Base-by-base conservation (phyloP, 257 asterid genomes). In the Fraxinus excelsior region DNA sequence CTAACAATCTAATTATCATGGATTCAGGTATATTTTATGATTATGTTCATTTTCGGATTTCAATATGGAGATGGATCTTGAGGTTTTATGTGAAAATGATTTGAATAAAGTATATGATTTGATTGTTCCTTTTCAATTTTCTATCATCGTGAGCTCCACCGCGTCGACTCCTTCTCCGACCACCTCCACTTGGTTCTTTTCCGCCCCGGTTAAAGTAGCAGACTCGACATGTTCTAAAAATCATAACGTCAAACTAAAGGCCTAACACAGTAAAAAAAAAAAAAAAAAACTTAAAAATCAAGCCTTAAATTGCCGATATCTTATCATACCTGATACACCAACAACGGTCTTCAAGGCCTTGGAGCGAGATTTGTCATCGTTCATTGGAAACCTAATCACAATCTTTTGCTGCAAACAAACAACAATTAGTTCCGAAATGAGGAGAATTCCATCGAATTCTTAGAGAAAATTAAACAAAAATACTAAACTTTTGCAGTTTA, bases 101-200 rank as follows among this genome's bases (percentile, higher is more conserved):
- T n/a, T n/a, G n/a, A n/a, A n/a, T n/a, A n/a, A n/a, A n/a, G n/a
- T n/a, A n/a, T n/a, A n/a, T n/a, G n/a, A n/a, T n/a, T n/a, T n/a
- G n/a, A n/a, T n/a, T n/a, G n/a, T n/a, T n/a, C n/a, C n/a, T n/a
- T n/a, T n/a, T n/a, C n/a, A n/a, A n/a, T n/a, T n/a, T n/a, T n/a
- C n/a, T n/a, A n/a, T n/a, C n/a, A 73, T 80, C 5, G 86, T 79
- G 13, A 92, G 79, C 67, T 26, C 70, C 42, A 85, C 92, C 0
- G 96, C 84, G 71, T 92, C 97, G 28, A 89, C 78, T 79, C 82
- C 88, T 3, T 83, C 90, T 51, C 97, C 97, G 0, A 85, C 76
- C 14, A 92, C 91, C 78, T 79, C 90, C 53, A 92, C 74, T 72
- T 80, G 75, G 10, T 89, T 74, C 80, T 76, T 92, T 0, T 26